These are phyloP conservation scores for Setaria italica DNA, from an alignment of 202 grass and related monocot species.

Conservation along the genomic window DNA sequence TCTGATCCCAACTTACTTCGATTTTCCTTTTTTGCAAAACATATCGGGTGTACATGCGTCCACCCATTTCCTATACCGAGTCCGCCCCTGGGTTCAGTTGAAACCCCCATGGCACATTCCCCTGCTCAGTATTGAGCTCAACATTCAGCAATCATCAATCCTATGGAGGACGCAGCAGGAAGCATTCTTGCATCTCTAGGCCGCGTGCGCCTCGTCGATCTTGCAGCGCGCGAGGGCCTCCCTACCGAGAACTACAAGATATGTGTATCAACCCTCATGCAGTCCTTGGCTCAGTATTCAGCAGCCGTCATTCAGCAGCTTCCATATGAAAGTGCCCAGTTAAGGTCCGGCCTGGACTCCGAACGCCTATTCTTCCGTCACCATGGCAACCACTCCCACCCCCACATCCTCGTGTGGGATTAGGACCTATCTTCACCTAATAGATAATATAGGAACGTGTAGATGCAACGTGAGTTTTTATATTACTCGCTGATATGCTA, in stretches of 20 bases:
- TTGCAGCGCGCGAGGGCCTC: conserved; percentile 63
- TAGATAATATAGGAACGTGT: too few relatives aligned
- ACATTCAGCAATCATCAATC: conserved; percentile 6
- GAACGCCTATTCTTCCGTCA: conserved; percentile 76
- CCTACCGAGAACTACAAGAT: conserved; percentile 76
- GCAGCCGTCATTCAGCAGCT: conserved; percentile 77
- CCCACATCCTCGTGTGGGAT: too few relatives aligned
- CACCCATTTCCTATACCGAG: not conserved
- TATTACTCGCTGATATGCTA: too few relatives aligned
- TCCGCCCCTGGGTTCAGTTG: not conserved
- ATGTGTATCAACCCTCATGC: conserved; percentile 61
- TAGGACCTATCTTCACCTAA: too few relatives aligned
- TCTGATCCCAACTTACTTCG: not conserved
- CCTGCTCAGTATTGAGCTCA: not conserved
- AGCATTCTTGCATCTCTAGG: conserved; percentile 62
- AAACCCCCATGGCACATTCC: not conserved
- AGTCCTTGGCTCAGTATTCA: conserved; percentile 78
- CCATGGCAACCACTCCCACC: too few relatives aligned
- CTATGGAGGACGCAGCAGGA: conserved; percentile 64
- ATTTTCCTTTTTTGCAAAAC: not conserved
- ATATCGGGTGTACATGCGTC: not conserved
- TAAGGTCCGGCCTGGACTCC: conserved; percentile 75
- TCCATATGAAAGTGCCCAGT: conserved; percentile 60
- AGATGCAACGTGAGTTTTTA: too few relatives aligned
- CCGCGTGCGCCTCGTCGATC: conserved; percentile 68